Evolutionary conservation across 1,284 basidiomycete genomes (phyloP), one percentile per base, ranked within the genome.

Genomic region (Ceratorhiza oryzae-sativae): DNA sequence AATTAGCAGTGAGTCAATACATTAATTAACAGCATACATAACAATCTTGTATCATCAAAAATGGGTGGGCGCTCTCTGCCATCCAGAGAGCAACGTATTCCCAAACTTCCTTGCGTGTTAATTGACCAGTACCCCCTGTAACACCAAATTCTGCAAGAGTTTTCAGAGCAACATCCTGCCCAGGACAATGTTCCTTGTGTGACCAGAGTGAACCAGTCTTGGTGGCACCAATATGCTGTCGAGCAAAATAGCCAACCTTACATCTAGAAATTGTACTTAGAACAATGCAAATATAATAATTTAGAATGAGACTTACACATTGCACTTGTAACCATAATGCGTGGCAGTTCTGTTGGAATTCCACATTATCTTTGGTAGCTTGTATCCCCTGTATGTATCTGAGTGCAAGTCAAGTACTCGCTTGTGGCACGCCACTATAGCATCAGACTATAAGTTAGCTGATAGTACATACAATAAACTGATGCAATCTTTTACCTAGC

Each of bases 21-120:
- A 18, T 13, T 61, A 18, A 61, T 13, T 10, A 8, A 30, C 3
- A 42, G 30, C 25, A 6, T 27, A 62, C 41, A 41, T 46, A 20
- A 30, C 13, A 25, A 32, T 62, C 27, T 9, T 48, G 13, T 12
- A 62, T 48, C n/a, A 42, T 62, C 3, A 8, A 10, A 48, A 30
- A 62, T 1, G 60, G 45, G 27, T 27, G 30, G 10, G 36, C 60
- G 27, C 45, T 48, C 34, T 62, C 27, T 18, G 42, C 42, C 12
- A 46, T 32, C 60, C 60, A 62, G 30, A 62, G 60, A 8, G 45
- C 42, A 4, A 48, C 42, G 13, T 30, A 32, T 27, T 62, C 27
- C n/a, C 42, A 25, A 3, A 62, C 45, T 6, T 62, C 58, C 1
- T 60, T 25, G 36, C 13, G 36, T 39, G 36, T 6, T 39, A 39